Conservation (phyloP, 805 yeast species). For the Hanseniaspora singularis region DNA sequence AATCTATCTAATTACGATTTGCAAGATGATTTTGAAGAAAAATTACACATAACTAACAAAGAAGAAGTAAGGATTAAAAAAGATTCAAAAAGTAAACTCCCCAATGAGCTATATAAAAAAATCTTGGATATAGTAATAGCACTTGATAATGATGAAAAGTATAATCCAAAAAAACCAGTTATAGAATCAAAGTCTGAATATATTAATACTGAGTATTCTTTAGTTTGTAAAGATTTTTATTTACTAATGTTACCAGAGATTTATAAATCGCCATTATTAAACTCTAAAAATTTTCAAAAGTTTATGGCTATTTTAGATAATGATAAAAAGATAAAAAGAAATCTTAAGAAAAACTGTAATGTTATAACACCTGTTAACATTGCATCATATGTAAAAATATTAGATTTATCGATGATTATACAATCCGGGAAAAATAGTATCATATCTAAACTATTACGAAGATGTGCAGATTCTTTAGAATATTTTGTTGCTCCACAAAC, state of each 20-base stretch:
- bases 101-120: slow-evolving; percentile 22
- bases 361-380: background rate
- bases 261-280: slow-evolving; percentile 51
- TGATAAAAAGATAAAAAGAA: slow-evolving; percentile 30
- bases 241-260: slow-evolving; percentile 47
- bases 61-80: background rate
- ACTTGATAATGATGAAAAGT: slow-evolving; percentile 20
- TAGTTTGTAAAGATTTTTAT: slow-evolving; percentile 54
- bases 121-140: slow-evolving; percentile 10
- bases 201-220: slow-evolving; percentile 39
- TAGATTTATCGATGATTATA: slow-evolving; percentile 68
- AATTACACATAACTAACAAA: background rate
- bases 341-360: slow-evolving; percentile 34
- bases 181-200: slow-evolving; percentile 25
- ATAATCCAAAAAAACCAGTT: slow-evolving; percentile 17
- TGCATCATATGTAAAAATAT: slow-evolving; percentile 37
- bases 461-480: slow-evolving; percentile 56
- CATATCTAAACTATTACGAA: slow-evolving; percentile 68
- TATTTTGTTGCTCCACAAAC: slow-evolving; percentile 85
- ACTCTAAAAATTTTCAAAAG: slow-evolving; percentile 51
- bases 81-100: slow-evolving; percentile 15
- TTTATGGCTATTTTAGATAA: slow-evolving; percentile 60
- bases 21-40: background rate
- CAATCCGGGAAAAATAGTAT: slow-evolving; percentile 88
- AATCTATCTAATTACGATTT: background rate